Evolutionary conservation across 108 stramenopile species (phyloP).

Genomic region (Skeletonema grethae): DNA sequence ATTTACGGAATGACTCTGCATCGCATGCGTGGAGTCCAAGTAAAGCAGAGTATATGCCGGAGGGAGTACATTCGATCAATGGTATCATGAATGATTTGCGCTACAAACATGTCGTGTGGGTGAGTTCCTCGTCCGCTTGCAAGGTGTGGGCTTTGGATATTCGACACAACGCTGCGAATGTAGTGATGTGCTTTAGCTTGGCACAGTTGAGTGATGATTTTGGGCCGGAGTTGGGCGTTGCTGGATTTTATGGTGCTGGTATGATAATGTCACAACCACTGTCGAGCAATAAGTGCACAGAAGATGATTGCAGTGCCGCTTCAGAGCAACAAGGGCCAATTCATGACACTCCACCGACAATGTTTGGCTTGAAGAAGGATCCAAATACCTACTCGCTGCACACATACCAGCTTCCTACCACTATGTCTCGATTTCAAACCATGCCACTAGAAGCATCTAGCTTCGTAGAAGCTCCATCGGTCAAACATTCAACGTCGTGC

Average conservation of each 20-base stretch:
- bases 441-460: constrained; percentile 60
- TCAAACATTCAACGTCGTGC: constrained; percentile 34
- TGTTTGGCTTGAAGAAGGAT: constrained; percentile 58
- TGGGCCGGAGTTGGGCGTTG: constrained; percentile 21
- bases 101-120: constrained; percentile 54
- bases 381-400: constrained; percentile 47
- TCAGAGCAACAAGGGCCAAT: background rate
- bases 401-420: constrained; percentile 58
- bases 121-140: constrained; percentile 65
- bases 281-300: background rate
- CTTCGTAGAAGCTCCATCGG: constrained; percentile 33
- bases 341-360: constrained; percentile 16
- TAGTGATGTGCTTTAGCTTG: constrained; percentile 60
- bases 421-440: constrained; percentile 57
- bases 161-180: constrained; percentile 54
- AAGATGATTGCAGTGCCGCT: background rate
- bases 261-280: constrained; percentile 33
- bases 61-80: constrained; percentile 74
- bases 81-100: constrained; percentile 56
- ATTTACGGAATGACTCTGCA: constrained; percentile 65
- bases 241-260: constrained; percentile 37
- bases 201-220: constrained; percentile 44
- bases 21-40: constrained; percentile 80
- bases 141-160: constrained; percentile 83
- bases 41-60: constrained; percentile 62